phyloP scores from a whole-genome alignment of 1,284 basidiomycete genomes.

The Fistulina hepatica region DNA sequence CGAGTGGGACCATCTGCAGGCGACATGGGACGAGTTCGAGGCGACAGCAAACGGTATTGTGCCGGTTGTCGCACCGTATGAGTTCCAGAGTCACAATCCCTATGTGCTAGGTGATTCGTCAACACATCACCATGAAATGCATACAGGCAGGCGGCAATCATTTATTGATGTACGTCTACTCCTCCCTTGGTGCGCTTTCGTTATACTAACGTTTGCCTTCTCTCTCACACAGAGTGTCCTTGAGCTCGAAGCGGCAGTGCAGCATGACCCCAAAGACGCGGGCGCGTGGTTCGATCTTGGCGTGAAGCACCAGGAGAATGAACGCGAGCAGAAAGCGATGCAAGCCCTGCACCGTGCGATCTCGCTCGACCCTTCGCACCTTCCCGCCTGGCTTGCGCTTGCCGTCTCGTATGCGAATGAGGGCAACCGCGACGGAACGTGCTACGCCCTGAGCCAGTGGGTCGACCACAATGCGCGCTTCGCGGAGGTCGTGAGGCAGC shows the following conservation, averaged over 20 bases:
- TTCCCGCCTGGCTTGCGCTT: slow-evolving; percentile 84
- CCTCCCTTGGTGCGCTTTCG: slow-evolving; percentile 8
- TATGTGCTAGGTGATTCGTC: slow-evolving; percentile 55
- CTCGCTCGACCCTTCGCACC: slow-evolving; percentile 67
- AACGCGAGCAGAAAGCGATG: slow-evolving; percentile 87
- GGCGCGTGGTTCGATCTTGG: slow-evolving; percentile 86
- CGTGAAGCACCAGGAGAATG: slow-evolving; percentile 97
- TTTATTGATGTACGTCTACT: slow-evolving; percentile 46
- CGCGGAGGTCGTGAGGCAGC: slow-evolving; percentile 33
- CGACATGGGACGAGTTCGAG: slow-evolving; percentile 78
- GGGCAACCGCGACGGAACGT: slow-evolving; percentile 60
- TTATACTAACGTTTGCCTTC: not conserved
- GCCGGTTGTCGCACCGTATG: slow-evolving; percentile 49
- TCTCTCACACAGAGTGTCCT: slow-evolving; percentile 55
- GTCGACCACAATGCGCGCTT: slow-evolving; percentile 52
- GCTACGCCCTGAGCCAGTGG: slow-evolving; percentile 80
- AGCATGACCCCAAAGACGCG: slow-evolving; percentile 64
- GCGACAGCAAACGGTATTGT: slow-evolving; percentile 55
- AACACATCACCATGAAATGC: slow-evolving; percentile 44
- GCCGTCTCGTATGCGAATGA: slow-evolving; percentile 94
- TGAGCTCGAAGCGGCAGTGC: slow-evolving; percentile 85
- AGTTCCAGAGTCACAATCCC: slow-evolving; percentile 77
- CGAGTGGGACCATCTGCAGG: slow-evolving; percentile 49
- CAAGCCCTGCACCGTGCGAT: slow-evolving; percentile 76
- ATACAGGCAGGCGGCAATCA: slow-evolving; percentile 31